Conservation (phyloP, 2,329 filamentous ascomycete species). For the Colletotrichum sp. region DNA sequence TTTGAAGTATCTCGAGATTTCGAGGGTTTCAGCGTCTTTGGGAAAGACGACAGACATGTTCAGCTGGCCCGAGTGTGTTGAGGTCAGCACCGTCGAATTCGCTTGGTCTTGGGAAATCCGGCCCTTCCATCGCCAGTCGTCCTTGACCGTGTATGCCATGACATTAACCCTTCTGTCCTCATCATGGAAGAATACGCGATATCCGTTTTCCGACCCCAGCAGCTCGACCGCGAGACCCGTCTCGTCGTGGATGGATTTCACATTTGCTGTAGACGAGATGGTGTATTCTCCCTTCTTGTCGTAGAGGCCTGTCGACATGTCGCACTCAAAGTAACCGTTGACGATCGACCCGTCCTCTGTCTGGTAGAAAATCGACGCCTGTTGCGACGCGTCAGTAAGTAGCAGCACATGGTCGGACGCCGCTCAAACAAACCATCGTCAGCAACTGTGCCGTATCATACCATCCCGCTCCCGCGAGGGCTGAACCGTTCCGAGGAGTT, state of each 20-base stretch:
- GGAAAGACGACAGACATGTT: slow-evolving; percentile 41
- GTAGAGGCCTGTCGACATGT: slow-evolving; percentile 38
- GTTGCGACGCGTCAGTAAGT: neutral
- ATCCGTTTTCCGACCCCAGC: slow-evolving; percentile 35
- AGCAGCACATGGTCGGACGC: neutral
- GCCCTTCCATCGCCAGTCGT: slow-evolving; percentile 34
- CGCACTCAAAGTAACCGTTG: slow-evolving; percentile 33
- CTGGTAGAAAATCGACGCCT: slow-evolving; percentile 20
- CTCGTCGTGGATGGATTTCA: slow-evolving; percentile 28
- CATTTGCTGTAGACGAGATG: slow-evolving; percentile 29
- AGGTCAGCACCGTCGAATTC: slow-evolving; percentile 31
- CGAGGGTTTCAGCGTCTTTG: slow-evolving; percentile 36
- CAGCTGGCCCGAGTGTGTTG: slow-evolving; percentile 28
- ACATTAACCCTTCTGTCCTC: slow-evolving; percentile 32
- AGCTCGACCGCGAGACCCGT: slow-evolving; percentile 36
- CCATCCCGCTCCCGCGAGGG: slow-evolving; percentile 40
- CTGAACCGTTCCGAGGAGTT: slow-evolving; percentile 36
- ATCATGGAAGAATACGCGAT: slow-evolving; percentile 44
- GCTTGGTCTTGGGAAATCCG: slow-evolving; percentile 35
- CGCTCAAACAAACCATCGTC: slow-evolving; percentile 34
- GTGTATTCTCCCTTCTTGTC: slow-evolving; percentile 31
- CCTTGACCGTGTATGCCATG: slow-evolving; percentile 32
- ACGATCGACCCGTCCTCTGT: slow-evolving; percentile 5
- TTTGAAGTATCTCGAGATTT: slow-evolving; percentile 30
- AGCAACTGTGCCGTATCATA: slow-evolving; percentile 26